Conservation (phyloP, 495 filamentous ascomycete genomes). For the Talaromyces wortmannii region DNA sequence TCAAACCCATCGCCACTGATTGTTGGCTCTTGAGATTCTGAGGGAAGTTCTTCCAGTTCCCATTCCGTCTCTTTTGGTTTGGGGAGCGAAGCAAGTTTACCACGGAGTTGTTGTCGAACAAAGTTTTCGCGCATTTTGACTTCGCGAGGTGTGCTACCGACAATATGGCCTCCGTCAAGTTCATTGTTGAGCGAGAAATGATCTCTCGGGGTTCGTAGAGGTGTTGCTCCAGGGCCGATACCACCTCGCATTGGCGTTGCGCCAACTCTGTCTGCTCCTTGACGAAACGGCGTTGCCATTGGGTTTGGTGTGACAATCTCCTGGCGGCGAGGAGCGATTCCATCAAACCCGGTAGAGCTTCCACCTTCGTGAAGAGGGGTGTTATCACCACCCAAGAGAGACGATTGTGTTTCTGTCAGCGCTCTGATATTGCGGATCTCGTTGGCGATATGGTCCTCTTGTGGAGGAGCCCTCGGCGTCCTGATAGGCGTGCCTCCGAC, state of each 20-base stretch:
- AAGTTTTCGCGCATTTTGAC: constrained; percentile 67
- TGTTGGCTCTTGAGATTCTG: constrained; percentile 64
- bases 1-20: constrained; percentile 47
- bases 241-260: constrained; percentile 61
- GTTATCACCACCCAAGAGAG: constrained; percentile 89
- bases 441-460: constrained; percentile 93
- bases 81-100: constrained; percentile 73
- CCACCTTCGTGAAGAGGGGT: constrained; percentile 76
- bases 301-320: constrained; percentile 87
- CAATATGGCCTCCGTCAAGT: constrained; percentile 50
- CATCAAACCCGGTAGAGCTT: constrained; percentile 83
- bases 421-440: constrained; percentile 93
- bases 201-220: constrained; percentile 86
- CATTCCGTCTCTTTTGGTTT: constrained; percentile 88
- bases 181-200: constrained; percentile 76
- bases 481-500: constrained; percentile 82
- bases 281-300: constrained; percentile 82
- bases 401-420: constrained; percentile 92
- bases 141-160: constrained; percentile 74
- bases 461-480: constrained; percentile 81
- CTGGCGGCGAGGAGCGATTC: constrained; percentile 73
- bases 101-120: constrained; percentile 57
- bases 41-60: constrained; percentile 81
- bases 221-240: constrained; percentile 67
- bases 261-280: constrained; percentile 58